Percentiles rank a stretch among this genome's conserved stretches.
Evolutionary conservation across 345 rosid genomes (phyloP).

Genomic region (Salix brachista): DNA sequence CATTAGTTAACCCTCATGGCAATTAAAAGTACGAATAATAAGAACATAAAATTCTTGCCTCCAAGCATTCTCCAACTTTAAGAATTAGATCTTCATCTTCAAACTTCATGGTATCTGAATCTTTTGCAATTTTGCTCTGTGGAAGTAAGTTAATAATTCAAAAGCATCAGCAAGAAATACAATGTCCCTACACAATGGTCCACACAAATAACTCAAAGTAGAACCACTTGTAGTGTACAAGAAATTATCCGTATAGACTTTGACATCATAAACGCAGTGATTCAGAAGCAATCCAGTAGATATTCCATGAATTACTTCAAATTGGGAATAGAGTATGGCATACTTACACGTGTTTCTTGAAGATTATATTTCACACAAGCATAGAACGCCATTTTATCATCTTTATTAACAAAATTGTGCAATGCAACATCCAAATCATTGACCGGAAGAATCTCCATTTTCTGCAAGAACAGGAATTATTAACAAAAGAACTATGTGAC

Average conservation of each 20-base stretch:
- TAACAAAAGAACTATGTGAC: not conserved
- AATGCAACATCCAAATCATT: slow-evolving; percentile 89
- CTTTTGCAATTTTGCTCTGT: slow-evolving; percentile 80
- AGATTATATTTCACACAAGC: slow-evolving; percentile 80
- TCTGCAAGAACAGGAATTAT: slow-evolving; percentile 47
- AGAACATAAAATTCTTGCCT: slow-evolving; percentile 50
- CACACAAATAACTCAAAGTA: not conserved
- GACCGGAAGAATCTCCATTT: slow-evolving; percentile 98
- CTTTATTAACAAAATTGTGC: slow-evolving; percentile 93
- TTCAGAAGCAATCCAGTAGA: slow-evolving; percentile 6
- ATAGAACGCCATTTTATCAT: slow-evolving; percentile 89
- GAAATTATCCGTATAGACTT: not conserved
- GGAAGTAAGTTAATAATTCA: slow-evolving; percentile 17
- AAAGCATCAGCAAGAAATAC: slow-evolving; percentile 9
- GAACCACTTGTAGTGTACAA: not conserved
- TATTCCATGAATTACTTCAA: not conserved
- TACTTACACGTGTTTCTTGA: slow-evolving; percentile 92
- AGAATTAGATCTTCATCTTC: slow-evolving; percentile 78
- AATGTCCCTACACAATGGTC: not conserved
- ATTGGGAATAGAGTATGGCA: slow-evolving; percentile 3
- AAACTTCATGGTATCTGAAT: slow-evolving; percentile 55
- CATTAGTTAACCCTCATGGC: not conserved
- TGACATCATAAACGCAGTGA: not conserved
- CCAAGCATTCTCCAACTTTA: slow-evolving; percentile 90
- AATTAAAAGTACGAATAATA: not conserved